Percentiles rank a stretch among this genome's conserved stretches.
These are phyloP conservation scores for Pseudocercospora eumusae DNA, from an alignment of 2,329 filamentous ascomycete genomes.

Conservation along the genomic window DNA sequence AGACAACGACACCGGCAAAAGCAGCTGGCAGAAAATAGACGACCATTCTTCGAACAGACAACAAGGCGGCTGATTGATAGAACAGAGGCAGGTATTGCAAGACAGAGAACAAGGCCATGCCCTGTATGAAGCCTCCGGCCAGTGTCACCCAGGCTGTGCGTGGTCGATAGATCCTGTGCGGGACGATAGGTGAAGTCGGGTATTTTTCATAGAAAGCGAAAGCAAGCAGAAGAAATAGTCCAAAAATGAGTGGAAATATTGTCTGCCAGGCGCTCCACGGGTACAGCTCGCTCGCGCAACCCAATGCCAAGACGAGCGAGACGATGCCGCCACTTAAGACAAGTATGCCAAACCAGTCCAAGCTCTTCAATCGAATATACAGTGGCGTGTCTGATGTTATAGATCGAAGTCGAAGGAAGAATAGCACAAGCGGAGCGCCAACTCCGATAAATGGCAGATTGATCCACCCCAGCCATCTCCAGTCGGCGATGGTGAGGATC, in stretches of 20 bases:
- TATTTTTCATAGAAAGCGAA: not conserved
- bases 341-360: conserved; percentile 3
- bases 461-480: conserved; percentile 13
- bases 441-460: conserved; percentile 10
- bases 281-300: not conserved
- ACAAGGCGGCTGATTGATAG: not conserved
- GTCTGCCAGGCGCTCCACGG: conserved; percentile 3
- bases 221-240: not conserved
- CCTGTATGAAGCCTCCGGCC: conserved; percentile 6
- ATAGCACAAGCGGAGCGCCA: not conserved
- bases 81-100: conserved; percentile 11
- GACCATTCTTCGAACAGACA: not conserved
- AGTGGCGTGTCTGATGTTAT: not conserved
- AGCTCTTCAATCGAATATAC: not conserved
- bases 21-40: not conserved
- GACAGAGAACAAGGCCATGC: not conserved
- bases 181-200: conserved; percentile 3
- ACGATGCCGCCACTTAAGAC: not conserved
- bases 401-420: conserved; percentile 2
- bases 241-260: not conserved
- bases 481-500: not conserved
- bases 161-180: not conserved
- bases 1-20: not conserved
- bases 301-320: not conserved
- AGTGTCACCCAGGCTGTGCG: not conserved